These are phyloP conservation scores for Cryphonectria japonica DNA, from an alignment of 2,329 filamentous ascomycete species.

Conservation along the genomic window DNA sequence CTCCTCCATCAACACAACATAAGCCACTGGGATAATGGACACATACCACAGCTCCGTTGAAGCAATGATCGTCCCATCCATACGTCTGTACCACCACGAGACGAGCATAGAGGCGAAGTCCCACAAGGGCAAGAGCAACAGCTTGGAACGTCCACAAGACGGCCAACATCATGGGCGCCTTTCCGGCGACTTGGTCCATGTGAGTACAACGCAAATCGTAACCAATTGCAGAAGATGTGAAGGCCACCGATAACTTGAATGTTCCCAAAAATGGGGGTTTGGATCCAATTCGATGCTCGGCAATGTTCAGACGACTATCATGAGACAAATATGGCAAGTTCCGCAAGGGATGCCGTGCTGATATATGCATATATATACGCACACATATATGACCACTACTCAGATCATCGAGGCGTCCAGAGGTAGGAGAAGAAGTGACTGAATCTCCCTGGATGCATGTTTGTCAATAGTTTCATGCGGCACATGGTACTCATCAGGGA, in stretches of 20 bases:
- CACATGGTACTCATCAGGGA: too few relatives aligned
- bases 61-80: slow-evolving; percentile 27
- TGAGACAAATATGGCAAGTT: neutral
- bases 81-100: slow-evolving; percentile 24
- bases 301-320: neutral
- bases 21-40: neutral
- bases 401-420: neutral
- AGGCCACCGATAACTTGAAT: neutral
- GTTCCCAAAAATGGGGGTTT: neutral
- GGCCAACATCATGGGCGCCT: slow-evolving; percentile 20
- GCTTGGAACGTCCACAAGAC: slow-evolving; percentile 22
- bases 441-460: neutral
- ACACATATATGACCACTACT: too few relatives aligned
- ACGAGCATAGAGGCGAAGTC: slow-evolving; percentile 25
- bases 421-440: neutral
- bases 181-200: neutral
- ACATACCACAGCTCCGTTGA: slow-evolving; percentile 23
- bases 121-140: slow-evolving; percentile 26
- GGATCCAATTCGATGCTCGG: too few relatives aligned
- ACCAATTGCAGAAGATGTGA: neutral
- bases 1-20: neutral
- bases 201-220: neutral
- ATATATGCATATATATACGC: neutral
- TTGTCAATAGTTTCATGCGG: neutral
- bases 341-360: neutral